Evolutionary conservation across 768 basidiomycete genomes (phyloP), one percentile per base, ranked within the genome.

Genomic region (Tricholoma hemisulphureum): DNA sequence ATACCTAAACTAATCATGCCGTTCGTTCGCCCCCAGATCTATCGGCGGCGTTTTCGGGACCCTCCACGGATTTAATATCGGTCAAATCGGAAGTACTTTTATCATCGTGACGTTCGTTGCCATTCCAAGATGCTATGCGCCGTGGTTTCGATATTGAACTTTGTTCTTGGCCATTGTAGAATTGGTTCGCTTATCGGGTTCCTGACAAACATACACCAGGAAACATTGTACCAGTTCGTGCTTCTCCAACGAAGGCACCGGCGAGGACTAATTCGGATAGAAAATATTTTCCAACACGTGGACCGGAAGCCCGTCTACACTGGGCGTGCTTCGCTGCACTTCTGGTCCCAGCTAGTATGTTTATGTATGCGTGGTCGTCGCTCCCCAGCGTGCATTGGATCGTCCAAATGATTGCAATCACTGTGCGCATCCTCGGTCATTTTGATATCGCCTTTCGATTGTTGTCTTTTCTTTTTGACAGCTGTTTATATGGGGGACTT

Each of bases 321-420:
- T 69, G 75, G 24, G 79, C 86, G 9, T 86, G 86, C 61, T 67
- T 78, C 29, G 84, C 83, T 0, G 81, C 78, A 0, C 37, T 87
- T 37, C 64, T 84, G 14, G 73, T 86, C 48, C 86, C 87, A 0
- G 61, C 69, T 0, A 82, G 80, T 18, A 85, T 88, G 80, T 82
- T 89, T 70, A 83, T 90, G 31, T 92, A 86, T 61, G 88, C 85
- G 0, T 90, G 87, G 84, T 83, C 85, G 2, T 81, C 84, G 11
- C 81, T 75, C 57, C 54, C 77, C 0, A 62, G 61, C 13, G 75
- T 89, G 2, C 80, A 77, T 55, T 91, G 89, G 89, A 82, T 87
- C 34, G 83, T 72, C 0, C 76, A 81, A 18, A 75, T 75, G 20
- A 78, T 88, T 32, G 87, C 81, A 6, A 77, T 88, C 16, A 68